A percentile compares a stretch with the other conserved stretches of the same genome.
Evolutionary conservation across 257 asterid species (phyloP).

Genomic region (Mentha longifolia): DNA sequence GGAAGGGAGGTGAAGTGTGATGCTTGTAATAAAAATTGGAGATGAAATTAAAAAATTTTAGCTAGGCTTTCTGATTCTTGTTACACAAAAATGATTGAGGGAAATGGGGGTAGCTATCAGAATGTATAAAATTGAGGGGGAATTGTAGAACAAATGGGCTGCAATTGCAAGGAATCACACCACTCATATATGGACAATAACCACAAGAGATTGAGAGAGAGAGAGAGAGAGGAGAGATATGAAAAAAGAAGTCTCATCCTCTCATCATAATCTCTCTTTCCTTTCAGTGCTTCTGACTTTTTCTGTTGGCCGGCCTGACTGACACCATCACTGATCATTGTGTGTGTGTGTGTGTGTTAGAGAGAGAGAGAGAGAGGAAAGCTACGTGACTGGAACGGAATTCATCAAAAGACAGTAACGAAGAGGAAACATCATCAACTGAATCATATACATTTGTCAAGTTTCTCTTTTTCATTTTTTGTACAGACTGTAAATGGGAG

Average conservation of each 20-base stretch:
- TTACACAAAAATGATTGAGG: background rate
- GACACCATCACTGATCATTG: conserved; percentile 47
- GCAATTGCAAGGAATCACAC: conserved; percentile 23
- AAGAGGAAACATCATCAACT: conserved; percentile 27
- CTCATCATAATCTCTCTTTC: conserved; percentile 32
- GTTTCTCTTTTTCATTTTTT: conserved; percentile 8
- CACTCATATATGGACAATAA: conserved; percentile 34
- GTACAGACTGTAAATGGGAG: conserved; percentile 32
- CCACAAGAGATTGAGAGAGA: background rate
- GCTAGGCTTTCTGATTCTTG: background rate
- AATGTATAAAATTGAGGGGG: background rate
- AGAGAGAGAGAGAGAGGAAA: conserved; percentile 39
- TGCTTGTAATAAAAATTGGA: no score
- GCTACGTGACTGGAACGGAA: conserved; percentile 65
- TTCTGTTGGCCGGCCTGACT: conserved; percentile 37
- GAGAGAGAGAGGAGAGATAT: background rate
- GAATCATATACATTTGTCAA: conserved; percentile 3
- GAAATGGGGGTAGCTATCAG: conserved; percentile 27
- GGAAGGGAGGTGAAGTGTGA: no score
- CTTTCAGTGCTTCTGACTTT: conserved; percentile 64
- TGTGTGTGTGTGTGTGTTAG: conserved; percentile 8
- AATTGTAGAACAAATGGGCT: background rate
- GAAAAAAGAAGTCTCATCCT: background rate
- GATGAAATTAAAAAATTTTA: no score
- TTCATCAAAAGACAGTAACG: conserved; percentile 40